Conservation (phyloP, 768 basidiomycete species). For the Mycena galericulata region DNA sequence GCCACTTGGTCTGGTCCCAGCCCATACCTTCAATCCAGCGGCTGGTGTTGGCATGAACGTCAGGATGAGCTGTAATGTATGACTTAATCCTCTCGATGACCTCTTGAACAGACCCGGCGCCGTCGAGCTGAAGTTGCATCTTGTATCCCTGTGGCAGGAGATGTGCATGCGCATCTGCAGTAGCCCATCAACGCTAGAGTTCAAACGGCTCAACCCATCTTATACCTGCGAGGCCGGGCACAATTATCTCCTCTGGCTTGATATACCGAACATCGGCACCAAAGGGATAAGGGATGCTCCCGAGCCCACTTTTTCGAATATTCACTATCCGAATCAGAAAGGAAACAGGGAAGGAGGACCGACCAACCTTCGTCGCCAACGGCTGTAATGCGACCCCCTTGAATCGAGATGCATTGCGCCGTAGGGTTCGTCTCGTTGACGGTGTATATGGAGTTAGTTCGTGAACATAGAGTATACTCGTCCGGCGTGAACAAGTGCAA, state of each 20-base stretch:
- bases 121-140: slow-evolving; percentile 72
- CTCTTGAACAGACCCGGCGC: slow-evolving; percentile 69
- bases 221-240: slow-evolving; percentile 83
- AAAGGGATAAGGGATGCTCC: slow-evolving; percentile 3
- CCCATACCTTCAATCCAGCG: slow-evolving; percentile 89
- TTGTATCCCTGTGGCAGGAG: slow-evolving; percentile 80
- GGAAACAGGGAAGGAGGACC: background rate
- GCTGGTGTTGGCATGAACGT: slow-evolving; percentile 61
- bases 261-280: slow-evolving; percentile 27
- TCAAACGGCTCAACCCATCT: background rate
- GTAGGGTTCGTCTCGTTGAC: slow-evolving; percentile 65
- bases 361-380: slow-evolving; percentile 62
- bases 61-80: slow-evolving; percentile 70
- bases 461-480: slow-evolving; percentile 71
- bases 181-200: slow-evolving; percentile 4
- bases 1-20: slow-evolving; percentile 94
- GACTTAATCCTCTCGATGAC: slow-evolving; percentile 69
- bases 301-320: slow-evolving; percentile 7
- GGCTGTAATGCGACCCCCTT: slow-evolving; percentile 57
- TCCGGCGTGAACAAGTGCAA: slow-evolving; percentile 14
- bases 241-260: slow-evolving; percentile 58
- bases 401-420: slow-evolving; percentile 73
- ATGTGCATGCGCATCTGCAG: slow-evolving; percentile 91
- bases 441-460: slow-evolving; percentile 69
- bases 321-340: slow-evolving; percentile 17